Base-by-base conservation (phyloP, 352 stramenopile species). In the Phytophthora niederhauseri region DNA sequence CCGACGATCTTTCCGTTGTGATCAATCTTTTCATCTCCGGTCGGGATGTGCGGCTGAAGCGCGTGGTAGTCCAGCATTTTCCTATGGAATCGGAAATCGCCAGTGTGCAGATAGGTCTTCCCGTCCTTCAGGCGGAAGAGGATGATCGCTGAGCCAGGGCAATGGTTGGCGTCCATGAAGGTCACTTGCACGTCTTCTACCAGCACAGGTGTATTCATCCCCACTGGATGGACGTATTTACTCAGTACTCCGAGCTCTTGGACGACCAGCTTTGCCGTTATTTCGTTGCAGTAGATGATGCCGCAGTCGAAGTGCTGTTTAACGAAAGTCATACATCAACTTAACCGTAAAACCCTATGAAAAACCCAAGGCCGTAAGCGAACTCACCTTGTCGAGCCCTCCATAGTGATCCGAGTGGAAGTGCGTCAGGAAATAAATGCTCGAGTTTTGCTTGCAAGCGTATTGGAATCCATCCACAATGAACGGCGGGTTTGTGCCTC, bases 391-490 rank as follows among this genome's bases (percentile, higher is more conserved):
- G 3, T 76, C 81, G 24, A 99, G 90, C 1, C 97, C 97, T 20
- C 79, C 84, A 74, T 99, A 99, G 72, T 99, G 97, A 77, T 99
- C 97, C 11, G 87, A 96, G 78, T 99, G 97, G 72, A 99, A 99
- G 78, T 99, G 97, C 19, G 96, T 98, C 43, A 99, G 83, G 64
- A 99, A 99, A 62, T 99, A 99, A 51, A 93, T 75, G 54, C 74
- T 95, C 12, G 83, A 93, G 9, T 94, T 78, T 38, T 82, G 46
- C 45, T 87, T 88, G 48, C 72, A 90, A 3, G 89, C 86, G 62
- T 93, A 94, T n/a, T 81, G 73, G 60, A 97, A 97, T 14, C 90
- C 90, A 49, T 97, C 90, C 34, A 97, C 90, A 22, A 97, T 90
- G 65, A 94, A 94, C n/a, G 82, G 78, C 9, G 87, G 87, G 22